A percentile compares a stretch with the other conserved stretches of the same genome.
phyloP scores from a whole-genome alignment of 176 grass and related monocot genomes.

The Sorghum bicolor region DNA sequence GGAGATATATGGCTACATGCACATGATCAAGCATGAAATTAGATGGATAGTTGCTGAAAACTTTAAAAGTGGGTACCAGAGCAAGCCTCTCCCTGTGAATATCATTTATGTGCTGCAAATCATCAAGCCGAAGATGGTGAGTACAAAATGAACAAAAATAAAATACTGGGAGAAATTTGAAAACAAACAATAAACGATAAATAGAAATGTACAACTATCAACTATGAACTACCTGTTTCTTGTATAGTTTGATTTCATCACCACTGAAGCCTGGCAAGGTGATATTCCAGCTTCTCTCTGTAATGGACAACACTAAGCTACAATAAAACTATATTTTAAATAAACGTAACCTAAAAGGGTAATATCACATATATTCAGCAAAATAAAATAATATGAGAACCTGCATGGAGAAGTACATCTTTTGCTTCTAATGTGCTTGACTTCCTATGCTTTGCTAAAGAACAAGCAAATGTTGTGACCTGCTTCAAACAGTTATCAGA shows the following conservation, averaged over 20 bases:
- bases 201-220: conserved; percentile 16
- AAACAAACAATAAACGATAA: conserved; percentile 21
- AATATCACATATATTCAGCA: conserved; percentile 25
- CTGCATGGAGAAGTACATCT: conserved; percentile 95
- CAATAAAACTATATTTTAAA: conserved; percentile 14
- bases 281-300: conserved; percentile 97
- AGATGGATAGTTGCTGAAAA: neutral
- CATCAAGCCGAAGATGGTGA: conserved; percentile 31
- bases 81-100: conserved; percentile 95
- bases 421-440: conserved; percentile 81
- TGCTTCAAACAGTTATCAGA: conserved; percentile 44
- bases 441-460: conserved; percentile 98
- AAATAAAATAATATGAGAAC: conserved; percentile 30
- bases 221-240: conserved; percentile 71
- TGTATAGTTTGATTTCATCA: conserved; percentile 94
- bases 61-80: conserved; percentile 48
- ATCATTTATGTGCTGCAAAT: conserved; percentile 82
- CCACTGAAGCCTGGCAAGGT: conserved; percentile 81
- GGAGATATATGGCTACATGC: neutral
- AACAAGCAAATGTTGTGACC: conserved; percentile 84
- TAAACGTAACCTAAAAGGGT: neutral
- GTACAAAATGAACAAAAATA: neutral
- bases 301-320: conserved; percentile 23
- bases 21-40: neutral
- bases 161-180: neutral